Conservation (phyloP, 495 filamentous ascomycete genomes). For the Rusavskia elegans region DNA sequence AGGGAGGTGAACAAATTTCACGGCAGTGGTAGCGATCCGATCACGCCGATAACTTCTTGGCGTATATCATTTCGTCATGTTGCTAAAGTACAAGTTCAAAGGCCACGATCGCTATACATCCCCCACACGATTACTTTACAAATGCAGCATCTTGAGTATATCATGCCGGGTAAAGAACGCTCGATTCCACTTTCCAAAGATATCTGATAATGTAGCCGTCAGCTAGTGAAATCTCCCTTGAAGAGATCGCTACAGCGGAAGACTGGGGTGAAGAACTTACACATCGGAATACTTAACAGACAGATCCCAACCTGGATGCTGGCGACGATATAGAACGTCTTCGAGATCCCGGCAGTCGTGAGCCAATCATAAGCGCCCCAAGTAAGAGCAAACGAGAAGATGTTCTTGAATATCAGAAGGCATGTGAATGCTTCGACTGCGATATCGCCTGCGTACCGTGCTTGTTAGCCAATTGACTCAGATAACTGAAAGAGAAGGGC, state of each 20-base stretch:
- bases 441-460: conserved; percentile 42
- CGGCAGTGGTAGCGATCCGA: too few relatives aligned
- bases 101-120: too few relatives aligned
- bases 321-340: conserved; percentile 53
- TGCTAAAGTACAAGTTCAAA: too few relatives aligned
- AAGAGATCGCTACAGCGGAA: neutral
- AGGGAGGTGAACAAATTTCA: too few relatives aligned
- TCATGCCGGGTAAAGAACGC: conserved; percentile 56
- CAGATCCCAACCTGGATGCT: conserved; percentile 66
- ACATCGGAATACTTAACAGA: conserved; percentile 61
- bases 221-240: too few relatives aligned
- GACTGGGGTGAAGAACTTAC: conserved; percentile 29
- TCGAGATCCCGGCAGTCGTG: conserved; percentile 34
- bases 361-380: conserved; percentile 75
- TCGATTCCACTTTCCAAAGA: conserved; percentile 67
- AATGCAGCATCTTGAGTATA: conserved; percentile 40
- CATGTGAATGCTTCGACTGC: conserved; percentile 85
- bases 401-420: conserved; percentile 82
- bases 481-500: neutral
- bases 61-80: too few relatives aligned
- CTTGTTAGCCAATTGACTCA: neutral
- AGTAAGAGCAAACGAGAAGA: conserved; percentile 78
- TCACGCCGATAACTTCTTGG: too few relatives aligned
- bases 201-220: conserved; percentile 30
- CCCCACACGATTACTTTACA: conserved; percentile 7